Evolutionary conservation across 495 filamentous ascomycete genomes (phyloP), one percentile per base, ranked within the genome.

Genomic region (Talaromyces liani): DNA sequence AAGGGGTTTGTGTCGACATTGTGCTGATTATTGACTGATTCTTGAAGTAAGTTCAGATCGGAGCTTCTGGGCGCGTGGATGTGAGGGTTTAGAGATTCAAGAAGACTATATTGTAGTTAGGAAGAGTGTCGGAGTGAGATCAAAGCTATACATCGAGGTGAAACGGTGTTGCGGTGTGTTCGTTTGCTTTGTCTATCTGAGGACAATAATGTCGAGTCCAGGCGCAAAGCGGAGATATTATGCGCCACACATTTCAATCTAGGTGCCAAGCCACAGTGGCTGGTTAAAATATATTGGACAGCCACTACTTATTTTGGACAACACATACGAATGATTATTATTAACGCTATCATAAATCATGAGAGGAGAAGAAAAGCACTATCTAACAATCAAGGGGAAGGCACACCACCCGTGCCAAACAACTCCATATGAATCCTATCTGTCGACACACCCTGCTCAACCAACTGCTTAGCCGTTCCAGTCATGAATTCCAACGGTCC

Each of bases 401-500:
- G 51, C 8, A 66, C 51, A 29, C 76, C 80, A 0, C 87, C 87
- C 9, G 87, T 88, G 0, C 85, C 85, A 65, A 90, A 91, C 14
- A 87, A 69, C 72, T 91, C 88, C 68, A 90, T 78, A 68, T 85
- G 79, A 24, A 90, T 79, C 64, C 83, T 80, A 9, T 80, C 81
- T 49, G 69, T 70, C 4, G 65, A 66, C 0, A 91, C 87, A 0
- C 87, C 87, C 54, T 68, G 67, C 0, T 63, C 73, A 53, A 77
- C 67, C 63, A 91, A 75, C 47, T 70, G 72, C 9, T 69, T 64
- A 63, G 82, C 68, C 29, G 81, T 76, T 22, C 82, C 82, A 4
- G 75, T 70, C 89, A 91, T 92, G 76, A 91, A 91, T 6, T 65
- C 60, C 45, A 77, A 78, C 0, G 88, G 88, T 1, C 88, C 89